Evolutionary conservation across 2,329 filamentous ascomycete species (phyloP).

Genomic region (Venturia effusa): DNA sequence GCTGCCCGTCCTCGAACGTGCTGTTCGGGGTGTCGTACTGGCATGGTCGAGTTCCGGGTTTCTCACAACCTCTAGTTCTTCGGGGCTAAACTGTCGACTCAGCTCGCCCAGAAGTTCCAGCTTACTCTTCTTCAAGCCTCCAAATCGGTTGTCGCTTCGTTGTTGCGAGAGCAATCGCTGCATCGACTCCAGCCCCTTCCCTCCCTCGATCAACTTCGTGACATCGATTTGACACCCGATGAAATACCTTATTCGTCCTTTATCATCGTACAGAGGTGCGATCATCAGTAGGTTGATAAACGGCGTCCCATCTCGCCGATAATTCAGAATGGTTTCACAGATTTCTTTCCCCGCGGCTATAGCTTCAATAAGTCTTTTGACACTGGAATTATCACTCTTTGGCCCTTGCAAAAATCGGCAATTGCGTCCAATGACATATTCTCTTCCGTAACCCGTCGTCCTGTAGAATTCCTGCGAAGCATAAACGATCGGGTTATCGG

Average conservation of each 20-base stretch:
- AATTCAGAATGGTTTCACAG: slow-evolving; percentile 34
- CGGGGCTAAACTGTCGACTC: neutral
- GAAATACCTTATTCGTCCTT: slow-evolving; percentile 29
- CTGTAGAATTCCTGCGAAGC: slow-evolving; percentile 36
- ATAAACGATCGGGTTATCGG: slow-evolving; percentile 36
- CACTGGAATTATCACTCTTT: slow-evolving; percentile 23
- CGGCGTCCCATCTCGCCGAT: slow-evolving; percentile 28
- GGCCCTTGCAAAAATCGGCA: slow-evolving; percentile 35
- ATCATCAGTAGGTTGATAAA: slow-evolving; percentile 32
- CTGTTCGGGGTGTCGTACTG: neutral
- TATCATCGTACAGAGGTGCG: slow-evolving; percentile 31
- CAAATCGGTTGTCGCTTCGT: slow-evolving; percentile 18
- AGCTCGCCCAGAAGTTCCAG: slow-evolving; percentile 7
- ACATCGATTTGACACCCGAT: slow-evolving; percentile 31
- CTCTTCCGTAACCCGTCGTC: slow-evolving; percentile 30
- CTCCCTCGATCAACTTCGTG: slow-evolving; percentile 25
- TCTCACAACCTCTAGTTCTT: neutral
- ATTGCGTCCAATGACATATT: slow-evolving; percentile 33
- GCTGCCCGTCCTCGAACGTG: slow-evolving; percentile 1
- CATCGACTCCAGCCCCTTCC: slow-evolving; percentile 27
- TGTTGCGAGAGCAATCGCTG: slow-evolving; percentile 22
- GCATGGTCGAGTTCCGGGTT: neutral
- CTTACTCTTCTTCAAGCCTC: slow-evolving; percentile 14
- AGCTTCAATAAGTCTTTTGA: slow-evolving; percentile 26
- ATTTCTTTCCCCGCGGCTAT: slow-evolving; percentile 29